phyloP scores from a whole-genome alignment of 495 filamentous ascomycete species.

The Penicillium pulvis region DNA sequence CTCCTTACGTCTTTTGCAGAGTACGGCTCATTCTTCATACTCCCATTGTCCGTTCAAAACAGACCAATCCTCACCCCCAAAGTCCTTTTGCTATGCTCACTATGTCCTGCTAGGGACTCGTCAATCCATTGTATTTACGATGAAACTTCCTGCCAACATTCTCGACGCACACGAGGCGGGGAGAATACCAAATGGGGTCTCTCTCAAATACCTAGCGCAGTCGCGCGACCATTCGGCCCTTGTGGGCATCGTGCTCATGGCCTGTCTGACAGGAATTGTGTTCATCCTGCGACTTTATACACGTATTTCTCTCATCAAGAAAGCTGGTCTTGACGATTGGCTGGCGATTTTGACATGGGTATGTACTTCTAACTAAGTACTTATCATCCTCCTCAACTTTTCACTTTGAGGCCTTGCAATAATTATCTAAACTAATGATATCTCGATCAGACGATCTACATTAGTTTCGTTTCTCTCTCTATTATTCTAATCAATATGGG shows the following conservation, averaged over 20 bases:
- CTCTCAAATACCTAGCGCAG: constrained; percentile 38
- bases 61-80: background rate
- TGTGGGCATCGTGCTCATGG: constrained; percentile 42
- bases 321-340: constrained; percentile 37
- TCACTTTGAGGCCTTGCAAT: background rate
- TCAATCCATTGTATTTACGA: constrained; percentile 17
- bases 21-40: background rate
- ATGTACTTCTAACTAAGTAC: constrained; percentile 6
- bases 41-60: constrained; percentile 2
- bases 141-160: constrained; percentile 35
- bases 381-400: background rate
- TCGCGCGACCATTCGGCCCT: constrained; percentile 39
- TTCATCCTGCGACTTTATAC: constrained; percentile 39
- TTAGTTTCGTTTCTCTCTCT: constrained; percentile 41
- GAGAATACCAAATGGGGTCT: constrained; percentile 34
- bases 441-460: constrained; percentile 28
- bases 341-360: constrained; percentile 42
- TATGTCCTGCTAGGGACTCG: constrained; percentile 8
- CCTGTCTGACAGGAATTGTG: constrained; percentile 32
- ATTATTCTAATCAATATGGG: constrained; percentile 47
- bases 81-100: background rate
- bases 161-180: constrained; percentile 32
- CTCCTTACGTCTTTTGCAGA: constrained; percentile 10
- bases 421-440: constrained; percentile 1
- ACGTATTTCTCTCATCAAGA: constrained; percentile 35